These are phyloP conservation scores for Magnolia sinica DNA, from an alignment of 164 flowering plant genomes.

Conservation along the genomic window DNA sequence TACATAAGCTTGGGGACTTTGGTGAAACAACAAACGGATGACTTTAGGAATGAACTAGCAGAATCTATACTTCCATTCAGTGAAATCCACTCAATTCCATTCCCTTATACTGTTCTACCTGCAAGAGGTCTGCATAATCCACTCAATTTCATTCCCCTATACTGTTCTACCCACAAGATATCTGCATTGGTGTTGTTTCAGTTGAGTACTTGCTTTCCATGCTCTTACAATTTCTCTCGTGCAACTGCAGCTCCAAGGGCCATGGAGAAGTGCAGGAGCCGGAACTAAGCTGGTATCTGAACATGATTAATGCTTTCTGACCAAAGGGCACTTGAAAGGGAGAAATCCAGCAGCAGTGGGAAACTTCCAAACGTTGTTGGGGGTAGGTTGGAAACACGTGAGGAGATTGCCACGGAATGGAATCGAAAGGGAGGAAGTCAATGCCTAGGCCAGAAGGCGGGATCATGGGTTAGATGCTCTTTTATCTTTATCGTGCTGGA, in stretches of 20 bases:
- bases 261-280: slow-evolving; percentile 66
- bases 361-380: neutral
- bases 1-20: too few species aligned
- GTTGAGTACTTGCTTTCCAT: neutral
- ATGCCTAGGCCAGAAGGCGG: slow-evolving; percentile 4
- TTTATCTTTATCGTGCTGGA: neutral
- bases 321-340: neutral
- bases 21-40: too few species aligned
- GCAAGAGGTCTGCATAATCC: too few species aligned
- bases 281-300: slow-evolving; percentile 34
- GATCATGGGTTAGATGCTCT: slow-evolving; percentile 6
- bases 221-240: neutral
- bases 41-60: neutral
- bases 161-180: neutral
- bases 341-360: neutral
- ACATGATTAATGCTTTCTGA: slow-evolving; percentile 8
- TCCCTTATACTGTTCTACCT: too few species aligned
- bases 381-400: neutral
- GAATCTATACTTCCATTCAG: neutral
- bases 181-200: neutral
- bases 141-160: neutral
- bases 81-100: neutral
- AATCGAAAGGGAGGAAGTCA: neutral
- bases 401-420: neutral
- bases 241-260: slow-evolving; percentile 69